Conservation (phyloP, 768 basidiomycete species). For the Suillus subalutaceus region DNA sequence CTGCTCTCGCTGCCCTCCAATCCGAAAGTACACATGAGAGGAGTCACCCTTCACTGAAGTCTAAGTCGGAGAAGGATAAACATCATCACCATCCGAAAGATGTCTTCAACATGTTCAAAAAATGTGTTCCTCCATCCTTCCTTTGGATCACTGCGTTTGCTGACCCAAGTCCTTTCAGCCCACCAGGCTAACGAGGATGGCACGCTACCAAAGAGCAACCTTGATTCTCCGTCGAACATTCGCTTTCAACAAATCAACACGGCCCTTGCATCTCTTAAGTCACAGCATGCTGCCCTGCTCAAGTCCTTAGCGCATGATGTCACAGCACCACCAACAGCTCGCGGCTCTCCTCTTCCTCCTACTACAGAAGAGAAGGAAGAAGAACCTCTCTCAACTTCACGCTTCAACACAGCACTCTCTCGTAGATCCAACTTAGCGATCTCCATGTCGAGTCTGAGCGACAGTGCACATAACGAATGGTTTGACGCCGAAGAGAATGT, state of each 20-base stretch:
- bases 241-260: conserved; percentile 48
- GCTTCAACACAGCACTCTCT: conserved; percentile 31
- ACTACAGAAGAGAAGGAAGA: conserved; percentile 53
- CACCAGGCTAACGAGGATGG: conserved; percentile 32
- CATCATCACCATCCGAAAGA: conserved; percentile 35
- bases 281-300: conserved; percentile 57
- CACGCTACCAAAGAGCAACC: conserved; percentile 18
- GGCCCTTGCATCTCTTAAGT: conserved; percentile 56
- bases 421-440: conserved; percentile 48
- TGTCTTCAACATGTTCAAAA: conserved; percentile 65
- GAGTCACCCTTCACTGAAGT: conserved; percentile 31
- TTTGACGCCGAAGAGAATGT: conserved; percentile 67
- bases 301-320: conserved; percentile 43
- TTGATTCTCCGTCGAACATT: conserved; percentile 21
- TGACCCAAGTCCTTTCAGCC: conserved; percentile 12
- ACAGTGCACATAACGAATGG: conserved; percentile 62
- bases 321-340: conserved; percentile 22
- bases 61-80: conserved; percentile 51
- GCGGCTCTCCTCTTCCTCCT: conserved; percentile 41
- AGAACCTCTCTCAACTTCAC: conserved; percentile 24
- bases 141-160: conserved; percentile 7
- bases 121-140: conserved; percentile 45
- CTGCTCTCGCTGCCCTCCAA: conserved; percentile 46
- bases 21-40: conserved; percentile 44
- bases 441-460: conserved; percentile 50